phyloP scores from a whole-genome alignment of 2,329 filamentous ascomycete genomes.

The Cercospora berteroae region DNA sequence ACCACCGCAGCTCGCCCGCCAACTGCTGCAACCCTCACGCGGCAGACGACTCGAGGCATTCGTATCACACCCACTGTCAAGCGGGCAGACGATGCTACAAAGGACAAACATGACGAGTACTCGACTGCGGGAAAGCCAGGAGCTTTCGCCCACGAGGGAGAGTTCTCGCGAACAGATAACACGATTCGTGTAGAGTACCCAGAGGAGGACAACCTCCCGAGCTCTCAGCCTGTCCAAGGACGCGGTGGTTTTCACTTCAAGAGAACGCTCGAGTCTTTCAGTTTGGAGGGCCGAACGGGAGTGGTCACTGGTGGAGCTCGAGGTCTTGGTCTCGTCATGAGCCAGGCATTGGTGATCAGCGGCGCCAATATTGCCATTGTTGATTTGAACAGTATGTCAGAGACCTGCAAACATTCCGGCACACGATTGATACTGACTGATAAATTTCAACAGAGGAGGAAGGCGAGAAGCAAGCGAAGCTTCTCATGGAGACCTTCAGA shows the following conservation, averaged over 20 bases:
- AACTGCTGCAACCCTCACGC: conserved; percentile 28
- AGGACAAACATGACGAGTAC: conserved; percentile 35
- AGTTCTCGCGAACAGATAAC: conserved; percentile 77
- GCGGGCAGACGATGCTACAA: conserved; percentile 30
- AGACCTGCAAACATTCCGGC: neutral
- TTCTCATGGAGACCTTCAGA: conserved; percentile 72
- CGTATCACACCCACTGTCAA: conserved; percentile 22
- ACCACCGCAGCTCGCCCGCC: conserved; percentile 30
- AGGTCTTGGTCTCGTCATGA: conserved; percentile 88
- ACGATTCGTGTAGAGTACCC: conserved; percentile 77
- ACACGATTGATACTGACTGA: conserved; percentile 4
- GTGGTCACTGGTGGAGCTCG: conserved; percentile 88
- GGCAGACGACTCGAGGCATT: conserved; percentile 23
- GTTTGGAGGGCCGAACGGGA: conserved; percentile 77
- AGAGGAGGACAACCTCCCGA: conserved; percentile 72
- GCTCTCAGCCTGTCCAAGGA: conserved; percentile 67
- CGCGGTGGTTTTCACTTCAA: conserved; percentile 79
- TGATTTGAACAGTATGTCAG: conserved; percentile 81
- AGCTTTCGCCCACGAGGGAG: conserved; percentile 55
- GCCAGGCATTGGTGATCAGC: conserved; percentile 82
- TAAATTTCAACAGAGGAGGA: conserved; percentile 65
- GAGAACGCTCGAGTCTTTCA: conserved; percentile 81
- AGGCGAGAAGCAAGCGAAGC: conserved; percentile 71
- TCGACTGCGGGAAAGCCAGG: conserved; percentile 38
- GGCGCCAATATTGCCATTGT: conserved; percentile 89